Evolutionary conservation across 345 rosid species (phyloP), one percentile per base, ranked within the genome.

Genomic region (Populus simonii): DNA sequence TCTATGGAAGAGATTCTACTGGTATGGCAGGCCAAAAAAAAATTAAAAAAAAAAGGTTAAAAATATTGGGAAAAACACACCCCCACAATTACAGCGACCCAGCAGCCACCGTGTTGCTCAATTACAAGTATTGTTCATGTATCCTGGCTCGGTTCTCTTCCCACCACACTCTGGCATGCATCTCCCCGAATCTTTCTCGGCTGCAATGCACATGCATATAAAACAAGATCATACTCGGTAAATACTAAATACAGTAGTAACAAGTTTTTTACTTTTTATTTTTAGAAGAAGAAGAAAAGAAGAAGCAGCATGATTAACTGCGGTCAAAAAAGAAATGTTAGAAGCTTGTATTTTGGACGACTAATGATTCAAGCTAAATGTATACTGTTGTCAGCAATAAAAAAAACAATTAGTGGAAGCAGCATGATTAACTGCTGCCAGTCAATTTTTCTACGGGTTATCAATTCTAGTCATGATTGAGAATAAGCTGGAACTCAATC

Each of bases 91-190:
- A 67, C 23, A 74, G 66, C 75, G 71, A 71, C 70, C 57, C 51
- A 69, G 67, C 83, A 15, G 43, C 74, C 39, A 62, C 35, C 25
- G 20, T 66, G 35, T 49, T 53, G 57, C 51, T 78, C 55, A 25
- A 78, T 92, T 78, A 92, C 86, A 96, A 88, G 93, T 91, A 96
- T 25, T 88, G 97, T 82, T 93, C 92, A 43, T 93, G 97, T 85
- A 96, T 91, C 89, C 99, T 87, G 65, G 92, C 93, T 61, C 98
- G 86, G 80, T 96, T 96, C 85, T 96, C 97, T 86, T 96, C 99
- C 99, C 99, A 96, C 99, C 99, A 93, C 9, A 96, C 27, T 76
- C 94, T 89, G 53, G 99, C 99, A 61, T 96, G 99, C 93, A 91
- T 86, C 88, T 96, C 99, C 69, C 97, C 96, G 1, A 96, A 96